A percentile compares a stretch with the other conserved stretches of the same genome.
Conservation (phyloP, 2,329 filamentous ascomycete species). For the Fusarium verticillioides region DNA sequence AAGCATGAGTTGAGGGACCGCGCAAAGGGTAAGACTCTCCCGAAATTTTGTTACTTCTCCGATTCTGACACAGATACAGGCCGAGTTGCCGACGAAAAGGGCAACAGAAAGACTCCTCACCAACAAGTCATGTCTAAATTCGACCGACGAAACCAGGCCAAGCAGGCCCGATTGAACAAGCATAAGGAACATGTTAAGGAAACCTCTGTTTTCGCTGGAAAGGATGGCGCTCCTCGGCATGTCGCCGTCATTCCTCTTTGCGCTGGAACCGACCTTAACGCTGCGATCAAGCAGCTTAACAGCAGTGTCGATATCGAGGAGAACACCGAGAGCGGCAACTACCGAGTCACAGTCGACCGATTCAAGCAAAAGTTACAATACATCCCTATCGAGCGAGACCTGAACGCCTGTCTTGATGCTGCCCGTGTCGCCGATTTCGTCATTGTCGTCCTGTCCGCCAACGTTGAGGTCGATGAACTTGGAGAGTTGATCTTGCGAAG, state of each 20-base stretch:
- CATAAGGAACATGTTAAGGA: constrained; percentile 84
- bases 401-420: constrained; percentile 84
- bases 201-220: constrained; percentile 83
- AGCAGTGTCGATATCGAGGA: constrained; percentile 81
- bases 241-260: constrained; percentile 90
- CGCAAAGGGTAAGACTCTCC: constrained; percentile 75
- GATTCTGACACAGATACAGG: constrained; percentile 59
- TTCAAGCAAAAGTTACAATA: constrained; percentile 97
- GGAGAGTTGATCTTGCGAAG: constrained; percentile 88
- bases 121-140: constrained; percentile 98
- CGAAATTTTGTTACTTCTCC: neutral
- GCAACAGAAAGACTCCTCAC: constrained; percentile 85
- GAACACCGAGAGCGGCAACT: constrained; percentile 68
- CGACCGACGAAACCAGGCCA: constrained; percentile 92
- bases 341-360: constrained; percentile 80
- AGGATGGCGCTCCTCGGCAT: constrained; percentile 86
- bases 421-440: constrained; percentile 93
- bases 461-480: constrained; percentile 83
- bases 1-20: constrained; percentile 88
- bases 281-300: constrained; percentile 78
- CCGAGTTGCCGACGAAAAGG: constrained; percentile 79
- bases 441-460: constrained; percentile 82
- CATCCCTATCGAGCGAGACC: constrained; percentile 76
- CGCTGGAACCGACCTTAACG: constrained; percentile 72
- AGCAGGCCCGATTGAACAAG: constrained; percentile 87